phyloP scores from a whole-genome alignment of 2,329 filamentous ascomycete genomes.

The Madurella mycetomatis region DNA sequence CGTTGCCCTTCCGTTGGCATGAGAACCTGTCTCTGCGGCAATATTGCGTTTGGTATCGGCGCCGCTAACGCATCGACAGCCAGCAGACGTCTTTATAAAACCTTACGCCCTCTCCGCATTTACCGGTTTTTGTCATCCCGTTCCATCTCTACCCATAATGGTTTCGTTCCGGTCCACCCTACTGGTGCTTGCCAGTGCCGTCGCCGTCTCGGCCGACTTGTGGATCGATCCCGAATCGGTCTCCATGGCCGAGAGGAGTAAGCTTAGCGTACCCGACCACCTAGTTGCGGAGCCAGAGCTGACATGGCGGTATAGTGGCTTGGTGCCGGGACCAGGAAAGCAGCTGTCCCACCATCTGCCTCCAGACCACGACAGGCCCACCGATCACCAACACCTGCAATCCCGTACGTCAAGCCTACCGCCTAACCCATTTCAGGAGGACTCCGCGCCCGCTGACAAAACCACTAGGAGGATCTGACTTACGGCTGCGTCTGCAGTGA shows the following conservation, averaged over 20 bases:
- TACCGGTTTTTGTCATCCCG: neutral
- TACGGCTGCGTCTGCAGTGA: slow-evolving; percentile 70
- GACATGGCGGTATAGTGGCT: slow-evolving; percentile 35
- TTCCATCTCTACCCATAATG: slow-evolving; percentile 37
- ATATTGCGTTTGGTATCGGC: slow-evolving; percentile 1
- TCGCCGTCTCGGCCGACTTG: slow-evolving; percentile 55
- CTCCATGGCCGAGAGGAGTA: slow-evolving; percentile 47
- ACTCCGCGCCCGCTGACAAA: neutral
- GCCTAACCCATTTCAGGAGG: neutral
- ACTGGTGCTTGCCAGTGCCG: slow-evolving; percentile 50
- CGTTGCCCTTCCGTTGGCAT: slow-evolving; percentile 1
- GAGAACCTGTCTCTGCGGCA: slow-evolving; percentile 10
- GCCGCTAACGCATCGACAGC: slow-evolving; percentile 10
- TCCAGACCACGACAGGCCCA: slow-evolving; percentile 50
- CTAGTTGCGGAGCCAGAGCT: neutral
- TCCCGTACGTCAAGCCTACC: slow-evolving; percentile 43
- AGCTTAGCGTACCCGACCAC: slow-evolving; percentile 26
- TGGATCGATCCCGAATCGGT: slow-evolving; percentile 60
- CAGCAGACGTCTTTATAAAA: slow-evolving; percentile 3
- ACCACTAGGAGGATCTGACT: slow-evolving; percentile 50
- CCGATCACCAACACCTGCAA: slow-evolving; percentile 63
- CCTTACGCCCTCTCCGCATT: neutral
- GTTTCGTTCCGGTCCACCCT: slow-evolving; percentile 49
- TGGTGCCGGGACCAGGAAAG: slow-evolving; percentile 64
- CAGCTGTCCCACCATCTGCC: slow-evolving; percentile 69